Base-by-base conservation (phyloP, 495 filamentous ascomycete species). In the Thermochaetoides thermophila region DNA sequence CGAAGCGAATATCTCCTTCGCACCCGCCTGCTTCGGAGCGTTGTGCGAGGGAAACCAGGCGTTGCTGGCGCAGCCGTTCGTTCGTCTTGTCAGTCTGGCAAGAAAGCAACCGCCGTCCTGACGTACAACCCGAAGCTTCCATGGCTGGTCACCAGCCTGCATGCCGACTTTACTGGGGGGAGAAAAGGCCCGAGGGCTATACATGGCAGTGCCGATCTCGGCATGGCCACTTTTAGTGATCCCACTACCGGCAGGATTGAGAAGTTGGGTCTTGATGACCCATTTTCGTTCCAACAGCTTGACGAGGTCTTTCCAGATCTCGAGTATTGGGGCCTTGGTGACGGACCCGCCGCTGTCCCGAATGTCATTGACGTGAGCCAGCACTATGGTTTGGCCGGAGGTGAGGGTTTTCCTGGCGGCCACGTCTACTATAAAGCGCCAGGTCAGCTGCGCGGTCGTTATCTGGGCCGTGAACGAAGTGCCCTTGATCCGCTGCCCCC, bases 291-390 rank as follows among this genome's bases (percentile, higher is more conserved):
- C 42, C 64, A 67, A 11, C 83, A 89, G 48, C 76, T 93, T 40
- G 63, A 74, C 3, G 81, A 92, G 34, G 55, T 73, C 23, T 76
- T 77, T 43, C 74, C 81, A 11, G 74, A 79, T 10, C 70, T 83
- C 34, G 57, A 71, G n/a, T 73, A 71, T 22, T 91, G 77, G 49
- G 85, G 86, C 10, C 54, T 83, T 19, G 84, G 82, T 8, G 59
- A 83, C 10, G 84, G 84, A 4, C 71, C 76, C 8, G 62, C 83
- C 11, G 72, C 81, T 20, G 57, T 78, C 23, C 81, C 84, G 3
- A 95, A 92, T 48, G 67, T 76, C 13, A 84, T 93, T 78, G 84
- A 89, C 51, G 68, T 91, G 25, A 91, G 84, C 49, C 81, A 87
- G 32, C 68, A 71, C 5, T 83, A 78, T 51, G 86, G 86, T 17